Evolutionary conservation across 2,329 filamentous ascomycete species (phyloP), one percentile per base, ranked within the genome.

Genomic region (Alternaria longipes): DNA sequence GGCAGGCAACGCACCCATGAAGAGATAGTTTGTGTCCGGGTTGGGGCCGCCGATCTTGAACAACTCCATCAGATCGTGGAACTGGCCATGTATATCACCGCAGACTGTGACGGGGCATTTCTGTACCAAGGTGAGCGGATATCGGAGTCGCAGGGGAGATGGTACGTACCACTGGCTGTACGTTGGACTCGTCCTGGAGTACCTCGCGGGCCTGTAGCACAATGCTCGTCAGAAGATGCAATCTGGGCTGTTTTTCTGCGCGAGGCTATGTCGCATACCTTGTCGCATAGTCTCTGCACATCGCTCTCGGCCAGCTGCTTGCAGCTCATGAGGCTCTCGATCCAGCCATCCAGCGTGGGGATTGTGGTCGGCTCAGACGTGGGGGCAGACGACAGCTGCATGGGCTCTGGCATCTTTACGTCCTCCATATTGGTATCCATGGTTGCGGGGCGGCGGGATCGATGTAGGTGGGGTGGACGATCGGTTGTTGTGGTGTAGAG

Each of bases 381-480:
- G 52, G 93, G 88, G 62, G 91, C 88, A 73, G 81, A 80, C 57
- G 81, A 80, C 69, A 97, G 82, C 77, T 91, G 91, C 79, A 92
- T 87, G 68, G 88, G 87, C 78, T 91, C 89, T 80, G 93, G 91
- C 75, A 91, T 89, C 82, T 94, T 92, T 73, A 97, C 93, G 80
- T 99, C 95, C 85, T 97, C 94, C 95, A 99, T 99, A 82, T 96
- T 97, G 78, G 93, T 97, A 82, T 99, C 94, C 93, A 97, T 97
- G 69, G 75, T 87, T 52, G 82, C 81, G 59, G 66, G 54, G 60
- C 57, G 54, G 59, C 54, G 57, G 63, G 58, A 62, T 53, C 45
- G 64, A 63, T 56, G 64, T 65, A 65, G 67, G 65, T 67, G 63
- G 64, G 67, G 59, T 63, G 66, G 68, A 64, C 60, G 66, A 67